Percentiles rank a stretch among this genome's conserved stretches.
Evolutionary conservation across 768 basidiomycete species (phyloP).

Genomic region (Sistotremastrum niveocremeum): DNA sequence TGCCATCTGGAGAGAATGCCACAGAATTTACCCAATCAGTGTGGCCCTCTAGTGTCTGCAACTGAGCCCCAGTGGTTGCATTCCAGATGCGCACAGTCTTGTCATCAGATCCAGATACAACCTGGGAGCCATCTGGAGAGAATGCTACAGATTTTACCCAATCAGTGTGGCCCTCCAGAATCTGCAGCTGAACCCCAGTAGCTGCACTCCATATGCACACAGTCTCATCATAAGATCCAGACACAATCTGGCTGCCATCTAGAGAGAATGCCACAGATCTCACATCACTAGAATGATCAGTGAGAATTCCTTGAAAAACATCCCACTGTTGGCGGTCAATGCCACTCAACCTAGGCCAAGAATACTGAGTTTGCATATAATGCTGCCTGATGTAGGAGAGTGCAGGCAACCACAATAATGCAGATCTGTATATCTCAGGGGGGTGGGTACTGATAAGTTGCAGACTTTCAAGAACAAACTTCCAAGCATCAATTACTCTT

Average conservation of each 20-base stretch:
- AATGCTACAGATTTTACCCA: constrained; percentile 11
- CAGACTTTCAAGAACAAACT: too few relatives aligned
- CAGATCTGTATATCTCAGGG: too few relatives aligned
- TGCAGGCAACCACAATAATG: too few relatives aligned
- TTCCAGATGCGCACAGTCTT: constrained; percentile 12
- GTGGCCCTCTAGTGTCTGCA: constrained; percentile 13
- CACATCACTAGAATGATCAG: constrained; percentile 3
- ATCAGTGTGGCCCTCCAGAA: background rate
- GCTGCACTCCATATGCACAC: background rate
- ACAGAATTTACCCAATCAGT: constrained; percentile 9
- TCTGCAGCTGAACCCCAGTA: background rate
- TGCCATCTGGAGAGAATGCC: constrained; percentile 11
- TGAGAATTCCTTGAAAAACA: background rate
- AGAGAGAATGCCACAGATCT: constrained; percentile 9
- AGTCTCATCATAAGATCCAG: constrained; percentile 13
- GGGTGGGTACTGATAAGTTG: too few relatives aligned
- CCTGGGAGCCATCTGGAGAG: background rate
- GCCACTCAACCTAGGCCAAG: too few relatives aligned
- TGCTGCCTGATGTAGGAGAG: too few relatives aligned
- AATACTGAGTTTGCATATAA: too few relatives aligned
- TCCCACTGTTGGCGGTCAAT: too few relatives aligned
- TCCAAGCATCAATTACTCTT: too few relatives aligned
- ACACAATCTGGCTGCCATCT: constrained; percentile 1
- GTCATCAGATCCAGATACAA: constrained; percentile 12
- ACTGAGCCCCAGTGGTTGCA: background rate